Base-by-base conservation (phyloP, 2,329 filamentous ascomycete species). In the Clarireedia sp. region DNA sequence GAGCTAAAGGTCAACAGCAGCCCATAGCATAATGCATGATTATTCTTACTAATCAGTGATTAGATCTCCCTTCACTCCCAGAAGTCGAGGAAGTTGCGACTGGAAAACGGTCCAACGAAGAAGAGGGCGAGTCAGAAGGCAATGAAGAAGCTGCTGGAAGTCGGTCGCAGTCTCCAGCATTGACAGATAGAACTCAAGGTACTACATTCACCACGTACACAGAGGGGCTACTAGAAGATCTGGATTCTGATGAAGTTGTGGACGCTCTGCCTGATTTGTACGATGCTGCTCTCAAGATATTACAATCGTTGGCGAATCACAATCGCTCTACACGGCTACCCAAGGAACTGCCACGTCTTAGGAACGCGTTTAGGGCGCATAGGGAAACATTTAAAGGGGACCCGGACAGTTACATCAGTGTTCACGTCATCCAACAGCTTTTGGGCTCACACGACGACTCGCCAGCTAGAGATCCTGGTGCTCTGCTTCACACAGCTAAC, bases 401-500 rank as follows among this genome's bases (percentile, higher is more conserved):
- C 24, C 5, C 24, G 24, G 24, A 26, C 7, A n/a, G 50, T 16
- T 77, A 73, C 46, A 71, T 78, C 38, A 64, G 70, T 43, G 60
- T 64, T 3, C 53, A 60, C 1, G 57, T 65, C 8, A 62, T 74
- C 29, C 57, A 57, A 10, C 61, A 66, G 44, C 59, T 76, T 14
- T 62, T 67, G 12, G 63, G 64, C 1, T 59, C 62, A n/a, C 37
- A 63, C 21, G 49, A 64, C 3, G 58, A 19, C 24, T 21, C n/a
- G 41, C 41, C 12, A 14, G 12, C n/a, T 10, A 23, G 17, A 7
- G 21, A 45, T 8, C 71, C 70, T 9, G 67, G 68, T 43, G 65
- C 69, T 3, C 62, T 75, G 19, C 55, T 78, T 5, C 66, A 75
- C 54, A 66, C 69, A 37, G 72, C 73, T 12, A 78, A 78, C 60